Percentiles rank a stretch among this genome's conserved stretches.
Conservation (phyloP, 345 rosid genomes). For the Pistacia atlantica region DNA sequence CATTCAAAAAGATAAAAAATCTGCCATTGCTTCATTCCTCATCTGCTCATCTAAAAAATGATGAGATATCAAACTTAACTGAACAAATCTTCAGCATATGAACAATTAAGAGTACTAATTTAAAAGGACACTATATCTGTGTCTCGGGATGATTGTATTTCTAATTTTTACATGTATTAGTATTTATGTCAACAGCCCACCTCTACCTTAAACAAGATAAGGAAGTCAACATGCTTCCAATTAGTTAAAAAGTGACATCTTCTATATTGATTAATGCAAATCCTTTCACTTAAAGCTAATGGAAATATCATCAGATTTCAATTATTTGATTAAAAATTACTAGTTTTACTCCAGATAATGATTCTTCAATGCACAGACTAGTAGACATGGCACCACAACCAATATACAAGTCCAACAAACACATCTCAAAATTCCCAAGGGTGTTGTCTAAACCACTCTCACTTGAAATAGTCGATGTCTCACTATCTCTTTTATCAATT, state of each 20-base stretch:
- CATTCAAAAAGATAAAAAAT: slow-evolving; percentile 25
- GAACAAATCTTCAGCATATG: not conserved
- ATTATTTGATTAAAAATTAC: slow-evolving; percentile 29
- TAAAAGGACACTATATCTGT: slow-evolving; percentile 26
- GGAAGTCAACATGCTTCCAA: not conserved
- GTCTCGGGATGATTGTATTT: slow-evolving; percentile 42
- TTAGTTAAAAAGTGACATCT: not conserved
- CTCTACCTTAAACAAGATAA: slow-evolving; percentile 19
- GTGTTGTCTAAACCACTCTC: slow-evolving; percentile 32
- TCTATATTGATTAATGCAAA: not conserved
- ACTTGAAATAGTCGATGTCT: slow-evolving; percentile 34
- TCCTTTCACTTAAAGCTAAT: not conserved
- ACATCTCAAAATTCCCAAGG: slow-evolving; percentile 12
- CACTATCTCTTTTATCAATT: slow-evolving; percentile 21
- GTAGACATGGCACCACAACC: slow-evolving; percentile 61
- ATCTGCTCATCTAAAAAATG: slow-evolving; percentile 1
- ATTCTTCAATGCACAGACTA: slow-evolving; percentile 44
- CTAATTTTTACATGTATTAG: slow-evolving; percentile 40
- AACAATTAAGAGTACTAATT: not conserved
- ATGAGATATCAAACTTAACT: not conserved
- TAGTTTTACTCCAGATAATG: slow-evolving; percentile 39
- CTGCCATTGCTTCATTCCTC: slow-evolving; percentile 31
- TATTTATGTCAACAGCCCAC: slow-evolving; percentile 49
- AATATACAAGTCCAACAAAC: slow-evolving; percentile 41
- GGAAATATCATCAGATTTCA: not conserved